Evolutionary conservation across 768 basidiomycete species (phyloP).

Genomic region (Panaeolus papilionaceus): DNA sequence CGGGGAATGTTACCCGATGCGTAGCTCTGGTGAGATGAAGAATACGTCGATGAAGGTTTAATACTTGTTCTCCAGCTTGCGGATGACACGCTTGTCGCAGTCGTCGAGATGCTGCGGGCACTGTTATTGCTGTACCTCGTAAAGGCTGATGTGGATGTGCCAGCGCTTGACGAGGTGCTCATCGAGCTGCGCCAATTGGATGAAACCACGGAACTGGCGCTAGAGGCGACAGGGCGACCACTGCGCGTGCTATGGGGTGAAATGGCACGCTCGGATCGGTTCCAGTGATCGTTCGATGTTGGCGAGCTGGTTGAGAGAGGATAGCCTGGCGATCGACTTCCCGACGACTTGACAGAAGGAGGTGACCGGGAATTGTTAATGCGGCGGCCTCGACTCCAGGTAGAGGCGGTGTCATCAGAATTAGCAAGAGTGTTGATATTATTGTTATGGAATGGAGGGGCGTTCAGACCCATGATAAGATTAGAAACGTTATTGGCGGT

Average conservation of each 20-base stretch:
- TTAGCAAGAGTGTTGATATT: constrained; percentile 10
- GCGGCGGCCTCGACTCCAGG: constrained; percentile 53
- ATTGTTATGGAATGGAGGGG: constrained; percentile 41
- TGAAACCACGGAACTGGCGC: constrained; percentile 67
- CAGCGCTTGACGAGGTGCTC: constrained; percentile 72
- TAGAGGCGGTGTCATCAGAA: constrained; percentile 47
- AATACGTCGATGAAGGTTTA: constrained; percentile 40
- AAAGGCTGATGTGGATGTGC: constrained; percentile 73
- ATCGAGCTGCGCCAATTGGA: constrained; percentile 82
- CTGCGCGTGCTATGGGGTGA: constrained; percentile 69
- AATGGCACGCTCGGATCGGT: constrained; percentile 46
- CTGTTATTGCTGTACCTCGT: constrained; percentile 83
- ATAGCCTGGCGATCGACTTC: constrained; percentile 35
- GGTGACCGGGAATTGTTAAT: constrained; percentile 12
- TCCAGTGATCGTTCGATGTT: constrained; percentile 31
- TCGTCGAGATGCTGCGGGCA: constrained; percentile 75
- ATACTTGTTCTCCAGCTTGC: constrained; percentile 72
- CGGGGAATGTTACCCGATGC: constrained; percentile 50
- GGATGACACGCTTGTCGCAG: constrained; percentile 80
- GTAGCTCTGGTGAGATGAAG: constrained; percentile 33
- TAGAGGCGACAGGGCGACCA: constrained; percentile 57
- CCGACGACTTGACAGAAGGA: constrained; percentile 27
- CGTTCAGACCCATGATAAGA: constrained; percentile 74
- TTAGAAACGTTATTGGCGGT: constrained; percentile 82
- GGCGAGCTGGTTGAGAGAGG: constrained; percentile 35